Base-by-base conservation (phyloP, 2,329 filamentous ascomycete genomes). In the Aspergillus bombycis region DNA sequence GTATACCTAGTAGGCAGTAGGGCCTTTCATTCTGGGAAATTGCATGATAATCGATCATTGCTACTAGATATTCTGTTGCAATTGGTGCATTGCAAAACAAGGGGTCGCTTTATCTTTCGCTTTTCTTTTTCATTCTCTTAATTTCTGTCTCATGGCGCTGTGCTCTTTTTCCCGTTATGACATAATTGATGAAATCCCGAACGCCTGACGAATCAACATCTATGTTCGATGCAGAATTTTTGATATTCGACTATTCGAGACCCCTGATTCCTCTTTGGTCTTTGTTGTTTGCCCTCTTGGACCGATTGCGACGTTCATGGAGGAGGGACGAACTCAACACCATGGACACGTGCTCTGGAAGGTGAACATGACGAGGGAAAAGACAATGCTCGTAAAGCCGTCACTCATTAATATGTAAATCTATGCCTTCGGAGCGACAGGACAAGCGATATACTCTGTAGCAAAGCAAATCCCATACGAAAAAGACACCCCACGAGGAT, bases 41-140 rank as follows among this genome's bases (percentile, higher is more conserved):
- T 54, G 52, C 52, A 55, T 55, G 52, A 55, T 36, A 55, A 55
- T 23, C n/a, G 11, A 38, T 55, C 30, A 19, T 55, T 55, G 32
- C 32, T 38, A 12, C 34, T 21, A 26, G 8, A 55, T 38, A 14
- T 38, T 36, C 14, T 36, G 52, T 30, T 55, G 52, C 52, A 55
- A 55, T 55, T 55, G 52, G 52, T 21, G 36, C 12, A 14, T 28
- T 38, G 32, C 32, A 38, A 52, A 14, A 52, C 9, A 9, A n/a
- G 9, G 4, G 23, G 34, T 36, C 16, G 8, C 26, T 55, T 16
- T 28, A 10, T 38, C 5, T 55, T 55, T 38, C 19, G 11, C 12
- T 55, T 55, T 55, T 55, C 32, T 54, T 36, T 38, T 38, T 54
- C 32, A 32, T 55, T 52, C 28, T 30, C 48, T 23, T 52, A 32